Conservation (phyloP, 2,329 filamentous ascomycete species). For the Diplodia intermedia region DNA sequence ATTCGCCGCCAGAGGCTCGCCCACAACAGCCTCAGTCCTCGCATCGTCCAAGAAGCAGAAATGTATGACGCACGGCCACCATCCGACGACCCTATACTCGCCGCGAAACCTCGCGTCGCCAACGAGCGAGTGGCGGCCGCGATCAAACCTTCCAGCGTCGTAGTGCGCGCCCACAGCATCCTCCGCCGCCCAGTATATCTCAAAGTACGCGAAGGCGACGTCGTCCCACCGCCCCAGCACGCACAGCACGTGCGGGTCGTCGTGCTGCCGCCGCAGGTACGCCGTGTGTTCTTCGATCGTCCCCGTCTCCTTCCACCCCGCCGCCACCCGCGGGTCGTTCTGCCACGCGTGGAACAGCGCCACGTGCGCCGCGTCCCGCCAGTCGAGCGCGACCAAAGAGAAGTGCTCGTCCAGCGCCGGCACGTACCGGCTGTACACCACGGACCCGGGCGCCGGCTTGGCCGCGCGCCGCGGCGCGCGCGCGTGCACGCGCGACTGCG, state of each 20-base stretch:
- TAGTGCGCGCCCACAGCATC: conserved; percentile 67
- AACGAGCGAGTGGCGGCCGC: conserved; percentile 67
- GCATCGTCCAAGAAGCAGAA: conserved; percentile 66
- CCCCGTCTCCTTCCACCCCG: conserved; percentile 81
- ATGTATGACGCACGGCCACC: conserved; percentile 65
- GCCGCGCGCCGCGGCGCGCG: conserved; percentile 74
- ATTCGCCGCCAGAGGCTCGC: conserved; percentile 76
- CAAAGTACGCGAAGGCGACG: conserved; percentile 76
- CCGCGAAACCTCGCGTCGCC: conserved; percentile 63
- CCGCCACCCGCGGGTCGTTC: conserved; percentile 80
- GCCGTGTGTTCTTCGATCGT: conserved; percentile 75
- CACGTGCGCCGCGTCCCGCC: conserved; percentile 68
- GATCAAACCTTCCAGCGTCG: conserved; percentile 62
- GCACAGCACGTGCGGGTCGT: conserved; percentile 74
- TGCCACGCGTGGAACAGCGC: conserved; percentile 79
- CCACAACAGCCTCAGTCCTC: conserved; percentile 62
- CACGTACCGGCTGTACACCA: conserved; percentile 80
- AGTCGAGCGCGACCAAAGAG: conserved; percentile 77
- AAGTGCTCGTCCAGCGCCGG: conserved; percentile 78
- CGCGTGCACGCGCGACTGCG: conserved; percentile 61
- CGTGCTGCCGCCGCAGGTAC: conserved; percentile 72
- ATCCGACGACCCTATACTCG: conserved; percentile 62
- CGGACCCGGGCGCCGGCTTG: conserved; percentile 73
- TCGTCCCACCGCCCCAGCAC: conserved; percentile 76
- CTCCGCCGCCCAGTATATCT: conserved; percentile 79